Percentiles rank a stretch among this genome's conserved stretches.
Evolutionary conservation across 306 rosid genomes (phyloP).

Genomic region (Fragaria nilgerrensis): DNA sequence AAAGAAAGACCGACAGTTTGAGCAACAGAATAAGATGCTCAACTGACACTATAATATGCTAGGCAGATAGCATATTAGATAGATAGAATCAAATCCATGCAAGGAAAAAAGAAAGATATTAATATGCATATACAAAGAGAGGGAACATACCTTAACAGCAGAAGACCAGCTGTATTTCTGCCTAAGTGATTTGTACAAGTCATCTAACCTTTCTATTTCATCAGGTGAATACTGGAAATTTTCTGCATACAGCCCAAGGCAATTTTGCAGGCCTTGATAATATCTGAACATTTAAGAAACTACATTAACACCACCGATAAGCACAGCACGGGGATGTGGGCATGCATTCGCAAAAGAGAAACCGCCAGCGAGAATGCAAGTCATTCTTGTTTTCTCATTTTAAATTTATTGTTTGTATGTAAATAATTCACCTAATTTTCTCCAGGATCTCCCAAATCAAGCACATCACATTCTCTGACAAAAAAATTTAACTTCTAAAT

Average conservation of each 20-base stretch:
- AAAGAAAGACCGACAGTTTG: background rate
- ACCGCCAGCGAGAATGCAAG: background rate
- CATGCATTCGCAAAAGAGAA: slow-evolving; percentile 3
- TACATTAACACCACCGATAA: slow-evolving; percentile 12
- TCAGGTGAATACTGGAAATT: slow-evolving; percentile 60
- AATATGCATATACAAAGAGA: background rate
- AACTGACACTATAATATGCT: background rate
- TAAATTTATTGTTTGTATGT: background rate
- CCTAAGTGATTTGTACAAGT: slow-evolving; percentile 64
- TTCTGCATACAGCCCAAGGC: slow-evolving; percentile 73
- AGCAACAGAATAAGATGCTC: background rate
- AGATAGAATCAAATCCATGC: background rate
- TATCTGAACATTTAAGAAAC: slow-evolving; percentile 47
- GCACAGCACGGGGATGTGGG: background rate
- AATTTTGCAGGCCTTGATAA: slow-evolving; percentile 91
- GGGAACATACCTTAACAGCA: slow-evolving; percentile 71
- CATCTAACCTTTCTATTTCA: slow-evolving; percentile 67
- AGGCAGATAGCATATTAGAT: background rate
- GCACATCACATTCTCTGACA: slow-evolving; percentile 5
- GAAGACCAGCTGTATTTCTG: slow-evolving; percentile 89
- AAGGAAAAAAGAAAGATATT: background rate
- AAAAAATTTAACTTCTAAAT: background rate
- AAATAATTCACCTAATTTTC: background rate
- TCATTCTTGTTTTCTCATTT: background rate
- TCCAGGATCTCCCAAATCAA: background rate